phyloP scores from a whole-genome alignment of 768 basidiomycete genomes.

The Psilocybe azurescens region DNA sequence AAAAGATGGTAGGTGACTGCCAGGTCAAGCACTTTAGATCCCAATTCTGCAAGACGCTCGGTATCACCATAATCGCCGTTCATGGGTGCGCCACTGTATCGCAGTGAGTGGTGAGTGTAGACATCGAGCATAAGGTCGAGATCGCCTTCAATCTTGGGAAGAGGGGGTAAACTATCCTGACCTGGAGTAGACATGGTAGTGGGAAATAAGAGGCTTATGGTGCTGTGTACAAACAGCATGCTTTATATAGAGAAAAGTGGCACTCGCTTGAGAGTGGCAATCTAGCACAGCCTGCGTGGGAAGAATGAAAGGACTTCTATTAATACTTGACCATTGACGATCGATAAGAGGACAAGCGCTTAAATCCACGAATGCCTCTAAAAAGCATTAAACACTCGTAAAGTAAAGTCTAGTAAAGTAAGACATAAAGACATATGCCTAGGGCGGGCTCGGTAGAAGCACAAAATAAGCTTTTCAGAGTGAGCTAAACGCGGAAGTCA shows the following conservation, averaged over 20 bases:
- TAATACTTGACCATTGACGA: neutral
- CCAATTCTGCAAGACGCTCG: slow-evolving; percentile 64
- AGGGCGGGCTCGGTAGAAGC: neutral
- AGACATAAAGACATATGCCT: neutral
- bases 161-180: slow-evolving; percentile 40
- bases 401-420: too few relatives aligned
- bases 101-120: slow-evolving; percentile 53
- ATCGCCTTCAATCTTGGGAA: slow-evolving; percentile 63
- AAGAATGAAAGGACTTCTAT: neutral
- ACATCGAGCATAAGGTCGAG: slow-evolving; percentile 61
- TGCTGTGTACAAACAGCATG: slow-evolving; percentile 6
- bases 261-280: neutral
- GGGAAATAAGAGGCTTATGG: slow-evolving; percentile 17
- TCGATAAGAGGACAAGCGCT: slow-evolving; percentile 2
- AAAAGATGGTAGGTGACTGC: slow-evolving; percentile 57
- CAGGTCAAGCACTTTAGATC: slow-evolving; percentile 55
- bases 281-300: slow-evolving; percentile 1
- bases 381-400: neutral
- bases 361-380: neutral
- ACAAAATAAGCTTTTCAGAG: neutral
- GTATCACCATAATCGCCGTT: slow-evolving; percentile 62
- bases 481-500: neutral
- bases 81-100: slow-evolving; percentile 25
- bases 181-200: slow-evolving; percentile 10
- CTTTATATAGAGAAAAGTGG: slow-evolving; percentile 23